These are phyloP conservation scores for Pisolithus sp. DNA, from an alignment of 768 basidiomycete genomes.

Conservation along the genomic window DNA sequence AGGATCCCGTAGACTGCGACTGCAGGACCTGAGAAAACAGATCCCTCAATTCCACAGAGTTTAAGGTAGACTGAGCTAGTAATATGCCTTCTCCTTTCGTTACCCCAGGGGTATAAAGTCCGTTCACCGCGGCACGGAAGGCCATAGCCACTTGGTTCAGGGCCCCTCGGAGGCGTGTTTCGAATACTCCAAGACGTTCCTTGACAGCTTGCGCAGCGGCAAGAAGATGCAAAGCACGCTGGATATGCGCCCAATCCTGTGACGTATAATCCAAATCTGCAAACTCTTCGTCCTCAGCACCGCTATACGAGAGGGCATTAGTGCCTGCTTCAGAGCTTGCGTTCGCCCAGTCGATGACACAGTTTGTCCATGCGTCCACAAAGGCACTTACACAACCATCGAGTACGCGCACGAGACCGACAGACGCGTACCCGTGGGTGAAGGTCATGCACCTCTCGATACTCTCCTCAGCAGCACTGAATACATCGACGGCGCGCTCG, in stretches of 20 bases:
- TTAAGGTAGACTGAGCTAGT: slow-evolving; percentile 80
- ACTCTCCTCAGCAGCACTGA: slow-evolving; percentile 75
- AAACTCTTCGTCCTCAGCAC: slow-evolving; percentile 48
- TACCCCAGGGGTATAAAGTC: slow-evolving; percentile 49
- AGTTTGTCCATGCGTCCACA: slow-evolving; percentile 54
- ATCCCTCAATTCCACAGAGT: slow-evolving; percentile 61
- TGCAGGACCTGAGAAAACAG: slow-evolving; percentile 28
- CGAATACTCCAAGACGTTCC: slow-evolving; percentile 64
- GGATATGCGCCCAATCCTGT: slow-evolving; percentile 86
- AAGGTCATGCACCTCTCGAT: slow-evolving; percentile 67
- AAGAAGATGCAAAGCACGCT: slow-evolving; percentile 74
- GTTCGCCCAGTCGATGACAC: slow-evolving; percentile 37
- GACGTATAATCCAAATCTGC: slow-evolving; percentile 80
- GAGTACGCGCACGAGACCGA: slow-evolving; percentile 66
- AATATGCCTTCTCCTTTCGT: slow-evolving; percentile 65
- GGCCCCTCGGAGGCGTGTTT: slow-evolving; percentile 55
- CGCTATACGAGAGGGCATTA: slow-evolving; percentile 23
- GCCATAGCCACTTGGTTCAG: slow-evolving; percentile 54
- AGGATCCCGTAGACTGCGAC: slow-evolving; percentile 5
- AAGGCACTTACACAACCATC: slow-evolving; percentile 70
- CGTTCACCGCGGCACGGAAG: slow-evolving; percentile 50
- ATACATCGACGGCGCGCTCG: slow-evolving; percentile 71
- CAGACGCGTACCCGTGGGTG: slow-evolving; percentile 84
- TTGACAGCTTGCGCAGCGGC: slow-evolving; percentile 70
- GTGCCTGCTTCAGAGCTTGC: slow-evolving; percentile 21